Percentiles rank a stretch among this genome's conserved stretches.
Conservation (phyloP, 1,139 yeast genomes). For the Lodderomyces theae region DNA sequence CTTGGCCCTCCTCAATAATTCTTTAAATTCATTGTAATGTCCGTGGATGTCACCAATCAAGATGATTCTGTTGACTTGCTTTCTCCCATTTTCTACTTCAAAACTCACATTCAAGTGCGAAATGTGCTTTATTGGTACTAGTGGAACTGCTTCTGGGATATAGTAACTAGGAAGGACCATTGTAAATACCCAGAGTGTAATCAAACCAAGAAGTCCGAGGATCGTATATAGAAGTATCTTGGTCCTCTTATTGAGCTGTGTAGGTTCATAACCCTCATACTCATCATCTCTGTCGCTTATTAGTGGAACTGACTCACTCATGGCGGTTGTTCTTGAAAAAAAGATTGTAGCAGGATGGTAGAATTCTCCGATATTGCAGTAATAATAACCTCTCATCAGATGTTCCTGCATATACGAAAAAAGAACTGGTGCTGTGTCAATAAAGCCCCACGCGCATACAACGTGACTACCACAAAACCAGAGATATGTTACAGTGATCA, state of each 20-base stretch:
- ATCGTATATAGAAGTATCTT: conserved; percentile 14
- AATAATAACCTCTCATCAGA: not conserved
- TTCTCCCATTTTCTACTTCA: conserved; percentile 3
- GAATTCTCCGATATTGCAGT: too few relatives aligned
- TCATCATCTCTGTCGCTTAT: not conserved
- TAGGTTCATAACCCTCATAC: conserved; percentile 4
- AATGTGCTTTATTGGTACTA: conserved; percentile 29
- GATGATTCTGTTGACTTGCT: conserved; percentile 47
- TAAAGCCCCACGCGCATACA: too few relatives aligned
- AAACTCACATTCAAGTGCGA: conserved; percentile 24
- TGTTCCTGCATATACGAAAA: conserved; percentile 1
- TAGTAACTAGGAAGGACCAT: conserved; percentile 32
- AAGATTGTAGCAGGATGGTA: too few relatives aligned
- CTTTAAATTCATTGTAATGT: conserved; percentile 51
- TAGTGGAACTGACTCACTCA: conserved; percentile 4
- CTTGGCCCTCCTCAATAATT: conserved; percentile 46
- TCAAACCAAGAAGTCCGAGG: conserved; percentile 19
- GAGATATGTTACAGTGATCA: too few relatives aligned
- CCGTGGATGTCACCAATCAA: conserved; percentile 92
- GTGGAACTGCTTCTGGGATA: conserved; percentile 32
- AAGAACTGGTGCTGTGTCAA: too few relatives aligned
- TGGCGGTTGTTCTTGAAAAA: not conserved
- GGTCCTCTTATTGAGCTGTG: conserved; percentile 9
- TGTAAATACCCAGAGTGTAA: conserved; percentile 30
- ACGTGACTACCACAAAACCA: too few relatives aligned